Conservation (phyloP, 331 rosid species). For the Arachis monticola region DNA sequence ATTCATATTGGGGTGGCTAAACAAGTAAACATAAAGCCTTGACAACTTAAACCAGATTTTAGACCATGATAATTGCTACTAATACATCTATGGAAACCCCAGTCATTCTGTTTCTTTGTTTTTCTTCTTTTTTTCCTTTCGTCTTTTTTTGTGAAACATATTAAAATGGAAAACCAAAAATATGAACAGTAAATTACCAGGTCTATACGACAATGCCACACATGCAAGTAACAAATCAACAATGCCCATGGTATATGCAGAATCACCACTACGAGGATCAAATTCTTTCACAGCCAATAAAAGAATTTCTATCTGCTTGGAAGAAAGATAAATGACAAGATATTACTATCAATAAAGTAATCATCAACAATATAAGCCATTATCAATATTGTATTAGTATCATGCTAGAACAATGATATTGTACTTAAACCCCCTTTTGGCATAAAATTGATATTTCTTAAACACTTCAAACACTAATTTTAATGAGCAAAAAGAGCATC, state of each 20-base stretch:
- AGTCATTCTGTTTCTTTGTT: neutral
- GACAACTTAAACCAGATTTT: neutral
- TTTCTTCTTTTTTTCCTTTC: neutral
- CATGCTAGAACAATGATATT: constrained; percentile 28
- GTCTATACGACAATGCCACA: constrained; percentile 83
- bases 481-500: constrained; percentile 15
- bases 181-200: constrained; percentile 62
- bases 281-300: constrained; percentile 91
- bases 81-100: constrained; percentile 3
- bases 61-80: constrained; percentile 28
- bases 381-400: constrained; percentile 25
- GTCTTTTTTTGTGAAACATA: neutral
- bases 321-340: constrained; percentile 36
- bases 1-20: neutral
- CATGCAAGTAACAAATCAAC: constrained; percentile 96
- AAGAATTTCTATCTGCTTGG: constrained; percentile 88
- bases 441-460: constrained; percentile 23
- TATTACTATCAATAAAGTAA: constrained; percentile 38
- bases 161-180: constrained; percentile 2
- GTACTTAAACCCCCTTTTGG: neutral
- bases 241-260: constrained; percentile 96
- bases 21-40: constrained; percentile 7
- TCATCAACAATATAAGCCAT: neutral
- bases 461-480: constrained; percentile 17
- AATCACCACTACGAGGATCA: constrained; percentile 87